phyloP scores from a whole-genome alignment of 176 grass and related monocot genomes.

The Aegilops speltoides region DNA sequence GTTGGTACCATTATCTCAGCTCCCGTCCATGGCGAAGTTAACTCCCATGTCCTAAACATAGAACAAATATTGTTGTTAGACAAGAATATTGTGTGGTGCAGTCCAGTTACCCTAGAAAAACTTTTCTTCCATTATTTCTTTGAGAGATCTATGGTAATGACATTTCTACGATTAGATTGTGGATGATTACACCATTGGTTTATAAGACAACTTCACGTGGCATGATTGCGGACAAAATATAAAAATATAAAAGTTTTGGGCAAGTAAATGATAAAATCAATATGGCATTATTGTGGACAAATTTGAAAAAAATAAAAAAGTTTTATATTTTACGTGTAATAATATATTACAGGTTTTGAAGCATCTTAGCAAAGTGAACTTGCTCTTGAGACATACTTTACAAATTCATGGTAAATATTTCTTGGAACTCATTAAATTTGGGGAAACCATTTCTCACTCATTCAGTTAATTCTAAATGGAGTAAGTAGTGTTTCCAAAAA shows the following conservation, averaged over 20 bases:
- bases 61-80: neutral
- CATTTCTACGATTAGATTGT: neutral
- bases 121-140: neutral
- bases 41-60: constrained; percentile 56
- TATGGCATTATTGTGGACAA: too few relatives aligned
- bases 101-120: neutral
- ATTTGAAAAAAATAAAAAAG: too few relatives aligned
- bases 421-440: neutral
- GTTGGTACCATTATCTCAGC: constrained; percentile 49
- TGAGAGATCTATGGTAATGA: neutral
- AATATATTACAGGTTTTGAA: neutral
- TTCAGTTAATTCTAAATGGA: neutral
- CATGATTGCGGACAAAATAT: too few relatives aligned
- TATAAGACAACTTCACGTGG: neutral
- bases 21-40: constrained; percentile 49
- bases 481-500: neutral
- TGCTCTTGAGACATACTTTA: neutral
- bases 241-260: too few relatives aligned
- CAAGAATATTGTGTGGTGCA: neutral
- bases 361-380: neutral
- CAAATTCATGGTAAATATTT: neutral
- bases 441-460: neutral
- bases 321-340: neutral
- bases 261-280: too few relatives aligned
- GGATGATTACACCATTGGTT: neutral